Percentiles rank a stretch among this genome's conserved stretches.
Conservation (phyloP, 106 monocot genomes). For the Apostasia ramifera region DNA sequence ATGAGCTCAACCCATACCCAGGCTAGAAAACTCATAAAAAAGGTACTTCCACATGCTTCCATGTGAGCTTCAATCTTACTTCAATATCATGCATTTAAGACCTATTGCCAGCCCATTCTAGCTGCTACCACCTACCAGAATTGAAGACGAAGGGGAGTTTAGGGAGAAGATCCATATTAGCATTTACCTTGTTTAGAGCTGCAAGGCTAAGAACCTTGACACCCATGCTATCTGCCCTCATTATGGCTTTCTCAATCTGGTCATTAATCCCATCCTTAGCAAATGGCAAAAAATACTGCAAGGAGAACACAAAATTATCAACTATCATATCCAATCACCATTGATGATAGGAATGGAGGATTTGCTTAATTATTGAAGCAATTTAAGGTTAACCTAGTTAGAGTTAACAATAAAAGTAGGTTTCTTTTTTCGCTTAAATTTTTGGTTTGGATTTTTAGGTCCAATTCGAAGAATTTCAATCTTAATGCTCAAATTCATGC, state of each 20-base stretch:
- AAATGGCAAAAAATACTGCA: constrained; percentile 90
- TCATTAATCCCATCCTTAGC: constrained; percentile 84
- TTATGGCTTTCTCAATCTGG: constrained; percentile 81
- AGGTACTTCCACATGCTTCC: constrained; percentile 1
- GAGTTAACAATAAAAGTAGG: background rate
- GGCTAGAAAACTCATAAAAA: background rate
- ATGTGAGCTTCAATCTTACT: constrained; percentile 1
- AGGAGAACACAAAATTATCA: background rate
- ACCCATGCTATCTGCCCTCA: constrained; percentile 85
- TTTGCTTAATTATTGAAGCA: background rate
- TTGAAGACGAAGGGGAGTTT: background rate
- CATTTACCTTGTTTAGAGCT: constrained; percentile 82
- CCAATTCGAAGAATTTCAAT: too few relatives aligned
- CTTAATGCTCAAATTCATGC: too few relatives aligned
- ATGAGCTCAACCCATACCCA: constrained; percentile 1
- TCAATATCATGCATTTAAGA: background rate
- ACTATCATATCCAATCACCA: too few relatives aligned
- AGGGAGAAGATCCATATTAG: background rate
- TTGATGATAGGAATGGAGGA: background rate
- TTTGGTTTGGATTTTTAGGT: too few relatives aligned
- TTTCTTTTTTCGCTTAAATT: background rate
- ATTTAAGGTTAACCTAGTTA: background rate
- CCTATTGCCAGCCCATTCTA: background rate
- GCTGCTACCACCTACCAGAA: background rate
- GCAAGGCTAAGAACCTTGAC: constrained; percentile 94